phyloP scores from a whole-genome alignment of 2,329 filamentous ascomycete genomes.

The Colletotrichum tabaci region DNA sequence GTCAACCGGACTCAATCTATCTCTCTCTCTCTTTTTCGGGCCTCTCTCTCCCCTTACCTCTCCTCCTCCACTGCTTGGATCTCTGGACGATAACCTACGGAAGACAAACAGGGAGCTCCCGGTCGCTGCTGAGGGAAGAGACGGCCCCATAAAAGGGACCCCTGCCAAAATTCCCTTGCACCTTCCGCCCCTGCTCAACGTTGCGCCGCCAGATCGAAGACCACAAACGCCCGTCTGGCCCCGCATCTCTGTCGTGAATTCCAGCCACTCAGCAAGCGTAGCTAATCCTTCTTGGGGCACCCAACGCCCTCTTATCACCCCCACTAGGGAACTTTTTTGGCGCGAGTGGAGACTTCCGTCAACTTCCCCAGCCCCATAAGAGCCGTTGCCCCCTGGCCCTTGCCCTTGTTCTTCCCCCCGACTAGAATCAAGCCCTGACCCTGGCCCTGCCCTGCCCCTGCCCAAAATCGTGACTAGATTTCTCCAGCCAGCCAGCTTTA shows the following conservation, averaged over 20 bases:
- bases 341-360: constrained; percentile 20
- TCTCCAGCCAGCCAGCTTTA: constrained; percentile 20
- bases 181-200: constrained; percentile 7
- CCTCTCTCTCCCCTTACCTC: constrained; percentile 4
- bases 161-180: no score
- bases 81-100: no score
- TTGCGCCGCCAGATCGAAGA: constrained; percentile 37
- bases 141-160: background rate
- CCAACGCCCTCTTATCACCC: constrained; percentile 36
- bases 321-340: constrained; percentile 41
- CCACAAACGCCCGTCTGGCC: constrained; percentile 39
- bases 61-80: background rate
- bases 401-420: background rate
- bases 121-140: background rate
- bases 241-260: constrained; percentile 18
- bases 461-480: background rate
- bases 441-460: background rate
- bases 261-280: constrained; percentile 11
- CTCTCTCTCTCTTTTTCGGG: constrained; percentile 5
- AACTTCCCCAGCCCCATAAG: constrained; percentile 31
- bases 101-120: no score
- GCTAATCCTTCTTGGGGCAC: background rate
- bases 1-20: background rate
- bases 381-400: constrained; percentile 16
- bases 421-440: background rate